A percentile compares a stretch with the other conserved stretches of the same genome.
phyloP scores from a whole-genome alignment of 345 rosid species.

The Eucalyptus decipiens region DNA sequence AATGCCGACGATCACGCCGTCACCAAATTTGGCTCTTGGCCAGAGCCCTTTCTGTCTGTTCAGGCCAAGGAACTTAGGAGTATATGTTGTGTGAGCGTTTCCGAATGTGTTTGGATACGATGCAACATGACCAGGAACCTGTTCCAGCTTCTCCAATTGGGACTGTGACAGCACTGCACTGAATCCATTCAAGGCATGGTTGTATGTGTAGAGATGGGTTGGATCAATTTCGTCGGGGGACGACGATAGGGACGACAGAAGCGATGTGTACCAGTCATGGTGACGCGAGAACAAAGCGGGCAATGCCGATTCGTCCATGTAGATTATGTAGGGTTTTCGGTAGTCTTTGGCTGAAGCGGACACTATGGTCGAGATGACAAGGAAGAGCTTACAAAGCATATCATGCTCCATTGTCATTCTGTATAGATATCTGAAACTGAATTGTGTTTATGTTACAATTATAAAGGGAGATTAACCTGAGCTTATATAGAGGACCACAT shows the following conservation, averaged over 20 bases:
- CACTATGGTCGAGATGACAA: neutral
- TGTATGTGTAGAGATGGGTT: constrained; percentile 34
- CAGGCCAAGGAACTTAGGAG: constrained; percentile 26
- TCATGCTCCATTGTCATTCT: neutral
- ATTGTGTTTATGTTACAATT: neutral
- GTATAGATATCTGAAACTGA: neutral
- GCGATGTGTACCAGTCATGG: constrained; percentile 33
- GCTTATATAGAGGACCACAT: neutral
- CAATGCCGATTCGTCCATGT: constrained; percentile 27
- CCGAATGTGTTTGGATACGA: constrained; percentile 26
- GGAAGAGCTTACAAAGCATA: neutral
- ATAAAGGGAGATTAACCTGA: neutral
- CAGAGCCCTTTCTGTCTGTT: constrained; percentile 14
- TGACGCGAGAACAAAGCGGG: constrained; percentile 14
- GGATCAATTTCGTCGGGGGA: constrained; percentile 7
- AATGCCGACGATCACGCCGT: constrained; percentile 29
- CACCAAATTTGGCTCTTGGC: constrained; percentile 26
- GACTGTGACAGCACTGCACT: constrained; percentile 21
- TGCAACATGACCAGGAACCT: constrained; percentile 17
- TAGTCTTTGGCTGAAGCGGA: neutral
- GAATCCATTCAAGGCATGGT: constrained; percentile 29
- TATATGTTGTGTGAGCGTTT: constrained; percentile 19
- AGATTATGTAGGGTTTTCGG: constrained; percentile 13
- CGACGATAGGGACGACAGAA: constrained; percentile 17
- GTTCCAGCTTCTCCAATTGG: constrained; percentile 18